Base-by-base conservation (phyloP, 2,329 filamentous ascomycete genomes). In the Arthrinium phaeospermum region DNA sequence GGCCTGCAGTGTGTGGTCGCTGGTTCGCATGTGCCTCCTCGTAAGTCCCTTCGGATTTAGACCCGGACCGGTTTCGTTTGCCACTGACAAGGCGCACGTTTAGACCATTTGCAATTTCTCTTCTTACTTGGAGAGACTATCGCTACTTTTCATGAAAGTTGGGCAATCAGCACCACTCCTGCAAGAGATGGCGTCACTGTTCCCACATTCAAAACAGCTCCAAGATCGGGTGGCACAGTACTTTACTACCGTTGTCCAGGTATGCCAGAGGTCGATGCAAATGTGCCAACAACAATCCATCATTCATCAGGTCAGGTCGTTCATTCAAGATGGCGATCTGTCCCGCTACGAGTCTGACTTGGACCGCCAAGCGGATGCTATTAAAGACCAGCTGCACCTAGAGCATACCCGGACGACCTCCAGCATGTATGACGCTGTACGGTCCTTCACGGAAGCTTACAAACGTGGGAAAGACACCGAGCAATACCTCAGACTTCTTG, bases 1-100 rank as follows among this genome's bases (percentile, higher is more conserved):
- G 10, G 84, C 84, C 0, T 84, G 82, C 71, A 80, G 84, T 16
- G 83, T 87, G 0, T 87, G 84, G 85, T 80, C 83, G 0, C 71
- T 85, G 1, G 83, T 86, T 12, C 80, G 84, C 61, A 80, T 83
- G 73, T 80, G 83, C 1, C 77, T 86, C 27, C 72, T 84, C 61
- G 83, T 86, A 49, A 46, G 81, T 80, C 16, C 27, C 74, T 30
- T 30, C 4, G 27, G 27, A 30, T n/a, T 5, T 19, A 64, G 72
- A 19, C 73, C 51, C 74, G 24, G 47, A 46, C 70, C 73, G 51
- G 75, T 75, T 19, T 10, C 41, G 34, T 49, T 73, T 16, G 72
- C 61, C 4, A 24, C 47, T 46, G 3, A 61, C 53, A 61, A 3
- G 12, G 12, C 53, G 8, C 3, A 19, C 12, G 10, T 69, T 1